Evolutionary conservation across 352 stramenopile genomes (phyloP).

Genomic region (Phytophthora sojae): DNA sequence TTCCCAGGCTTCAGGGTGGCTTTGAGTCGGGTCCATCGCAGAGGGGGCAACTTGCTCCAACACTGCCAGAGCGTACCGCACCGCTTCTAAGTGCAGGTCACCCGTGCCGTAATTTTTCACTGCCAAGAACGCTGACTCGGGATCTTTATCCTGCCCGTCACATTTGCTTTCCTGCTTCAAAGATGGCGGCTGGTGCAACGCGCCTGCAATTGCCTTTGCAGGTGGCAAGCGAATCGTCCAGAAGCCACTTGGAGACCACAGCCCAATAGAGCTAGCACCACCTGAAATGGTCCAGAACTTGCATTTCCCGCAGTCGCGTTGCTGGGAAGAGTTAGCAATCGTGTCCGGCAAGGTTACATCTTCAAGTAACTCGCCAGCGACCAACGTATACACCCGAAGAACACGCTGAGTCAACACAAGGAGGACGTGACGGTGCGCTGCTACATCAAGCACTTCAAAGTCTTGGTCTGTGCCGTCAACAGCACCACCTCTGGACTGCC

Average conservation of each 20-base stretch:
- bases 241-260: constrained; percentile 64
- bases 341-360: constrained; percentile 44
- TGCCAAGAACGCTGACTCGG: constrained; percentile 48
- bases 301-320: constrained; percentile 22
- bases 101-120: constrained; percentile 59
- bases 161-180: constrained; percentile 10
- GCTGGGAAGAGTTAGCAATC: constrained; percentile 7
- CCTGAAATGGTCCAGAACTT: constrained; percentile 62
- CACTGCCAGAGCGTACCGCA: constrained; percentile 68
- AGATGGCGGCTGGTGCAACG: constrained; percentile 23
- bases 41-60: constrained; percentile 47
- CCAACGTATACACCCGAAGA: constrained; percentile 61
- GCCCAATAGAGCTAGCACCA: constrained; percentile 57
- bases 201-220: constrained; percentile 50
- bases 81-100: constrained; percentile 61
- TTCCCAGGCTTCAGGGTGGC: constrained; percentile 44
- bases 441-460: constrained; percentile 36
- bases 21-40: constrained; percentile 41
- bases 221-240: constrained; percentile 70
- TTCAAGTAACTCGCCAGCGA: constrained; percentile 55
- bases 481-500: constrained; percentile 5
- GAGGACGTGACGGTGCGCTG: constrained; percentile 40
- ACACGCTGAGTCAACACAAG: constrained; percentile 28
- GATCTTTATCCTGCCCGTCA: constrained; percentile 10
- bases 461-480: constrained; percentile 4